Evolutionary conservation across 106 monocot genomes (phyloP).

Genomic region (Dendrobium chrysotoxum): DNA sequence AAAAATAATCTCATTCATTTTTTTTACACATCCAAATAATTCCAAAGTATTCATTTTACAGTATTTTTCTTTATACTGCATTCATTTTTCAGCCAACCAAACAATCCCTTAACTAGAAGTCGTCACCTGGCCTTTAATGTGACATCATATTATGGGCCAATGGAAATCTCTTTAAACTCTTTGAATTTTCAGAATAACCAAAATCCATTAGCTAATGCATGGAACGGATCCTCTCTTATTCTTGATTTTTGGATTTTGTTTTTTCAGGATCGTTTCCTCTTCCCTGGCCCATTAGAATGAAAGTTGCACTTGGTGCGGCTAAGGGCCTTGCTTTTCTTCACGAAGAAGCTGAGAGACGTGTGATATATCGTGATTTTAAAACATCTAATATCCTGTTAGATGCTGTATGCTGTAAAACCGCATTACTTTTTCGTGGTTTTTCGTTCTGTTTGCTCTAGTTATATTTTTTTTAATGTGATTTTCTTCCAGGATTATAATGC

Average conservation of each 20-base stretch:
- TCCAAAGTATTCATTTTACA: too few species aligned
- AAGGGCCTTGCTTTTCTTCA: conserved; percentile 31
- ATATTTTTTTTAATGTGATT: background rate
- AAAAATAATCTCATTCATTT: too few species aligned
- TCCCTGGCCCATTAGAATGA: conserved; percentile 21
- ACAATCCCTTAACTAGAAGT: background rate
- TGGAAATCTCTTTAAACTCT: background rate
- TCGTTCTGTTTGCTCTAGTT: background rate
- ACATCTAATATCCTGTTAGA: conserved; percentile 25
- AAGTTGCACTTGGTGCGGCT: conserved; percentile 25
- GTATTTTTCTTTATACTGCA: too few species aligned
- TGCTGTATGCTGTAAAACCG: conserved; percentile 4
- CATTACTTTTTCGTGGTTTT: background rate
- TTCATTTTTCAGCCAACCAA: too few species aligned
- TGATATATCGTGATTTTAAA: conserved; percentile 30
- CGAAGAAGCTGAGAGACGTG: conserved; percentile 19
- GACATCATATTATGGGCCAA: too few species aligned
- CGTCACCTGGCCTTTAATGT: background rate
- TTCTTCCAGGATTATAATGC: conserved; percentile 34
- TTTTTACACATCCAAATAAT: too few species aligned
- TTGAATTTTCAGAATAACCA: background rate
- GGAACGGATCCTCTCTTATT: too few species aligned
- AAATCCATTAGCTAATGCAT: background rate
- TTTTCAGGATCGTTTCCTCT: conserved; percentile 20
- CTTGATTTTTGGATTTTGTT: background rate